Evolutionary conservation across 805 yeast genomes (phyloP).

Genomic region (Millerozyma acaciae): DNA sequence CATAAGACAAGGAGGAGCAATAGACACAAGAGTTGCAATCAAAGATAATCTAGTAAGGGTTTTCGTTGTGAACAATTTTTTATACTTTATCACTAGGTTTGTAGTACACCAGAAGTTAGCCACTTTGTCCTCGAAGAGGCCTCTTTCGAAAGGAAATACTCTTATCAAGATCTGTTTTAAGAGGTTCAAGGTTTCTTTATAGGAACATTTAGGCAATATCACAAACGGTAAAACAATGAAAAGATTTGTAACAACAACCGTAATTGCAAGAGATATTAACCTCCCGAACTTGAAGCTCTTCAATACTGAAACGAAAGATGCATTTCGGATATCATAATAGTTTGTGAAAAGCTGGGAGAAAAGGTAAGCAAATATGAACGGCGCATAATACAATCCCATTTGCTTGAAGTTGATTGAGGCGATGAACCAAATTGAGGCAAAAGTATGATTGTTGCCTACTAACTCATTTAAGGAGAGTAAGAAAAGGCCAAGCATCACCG

Average conservation of each 20-base stretch:
- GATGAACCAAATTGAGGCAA: constrained; percentile 76
- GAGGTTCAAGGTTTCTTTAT: constrained; percentile 25
- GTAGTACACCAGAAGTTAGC: constrained; percentile 98
- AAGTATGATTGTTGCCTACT: constrained; percentile 55
- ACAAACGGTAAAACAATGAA: constrained; percentile 28
- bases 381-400: constrained; percentile 92
- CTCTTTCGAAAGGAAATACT: constrained; percentile 89
- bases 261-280: constrained; percentile 56
- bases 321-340: constrained; percentile 12
- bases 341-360: constrained; percentile 45
- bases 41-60: constrained; percentile 61
- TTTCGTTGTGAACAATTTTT: constrained; percentile 45
- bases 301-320: constrained; percentile 5
- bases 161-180: constrained; percentile 57
- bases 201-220: constrained; percentile 1
- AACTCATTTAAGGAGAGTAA: constrained; percentile 64
- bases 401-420: constrained; percentile 83
- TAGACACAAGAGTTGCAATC: constrained; percentile 43
- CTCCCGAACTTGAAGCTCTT: constrained; percentile 50
- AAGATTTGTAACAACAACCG: constrained; percentile 55
- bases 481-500: constrained; percentile 89
- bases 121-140: constrained; percentile 94
- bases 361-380: constrained; percentile 78
- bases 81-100: constrained; percentile 72
- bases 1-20: constrained; percentile 28